Percentiles rank a stretch among this genome's conserved stretches.
These are phyloP conservation scores for Cryphonectria nitschkei DNA, from an alignment of 2,329 filamentous ascomycete genomes.

Conservation along the genomic window DNA sequence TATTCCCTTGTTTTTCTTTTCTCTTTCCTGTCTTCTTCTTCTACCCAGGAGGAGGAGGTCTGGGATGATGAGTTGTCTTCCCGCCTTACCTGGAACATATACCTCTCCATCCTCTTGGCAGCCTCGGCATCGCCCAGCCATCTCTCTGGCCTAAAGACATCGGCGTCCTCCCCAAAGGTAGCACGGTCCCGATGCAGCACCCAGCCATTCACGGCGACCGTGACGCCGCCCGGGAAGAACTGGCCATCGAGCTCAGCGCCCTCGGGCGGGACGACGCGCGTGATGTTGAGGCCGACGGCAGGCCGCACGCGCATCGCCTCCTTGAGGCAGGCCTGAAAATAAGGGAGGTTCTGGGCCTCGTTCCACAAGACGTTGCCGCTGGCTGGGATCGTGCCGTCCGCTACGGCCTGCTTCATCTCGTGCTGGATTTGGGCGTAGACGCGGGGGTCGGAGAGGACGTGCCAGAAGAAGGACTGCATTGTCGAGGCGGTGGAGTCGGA, in stretches of 20 bases:
- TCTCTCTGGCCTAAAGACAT: slow-evolving; percentile 56
- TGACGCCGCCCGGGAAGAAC: slow-evolving; percentile 55
- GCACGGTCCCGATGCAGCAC: slow-evolving; percentile 53
- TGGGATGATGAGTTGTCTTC: background rate
- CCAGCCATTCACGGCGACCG: slow-evolving; percentile 58
- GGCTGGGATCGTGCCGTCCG: slow-evolving; percentile 39
- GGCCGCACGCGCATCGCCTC: slow-evolving; percentile 61
- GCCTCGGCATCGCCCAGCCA: slow-evolving; percentile 54
- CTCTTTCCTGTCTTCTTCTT: slow-evolving; percentile 1
- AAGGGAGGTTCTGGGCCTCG: slow-evolving; percentile 53
- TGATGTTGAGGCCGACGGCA: slow-evolving; percentile 59
- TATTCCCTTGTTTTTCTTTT: background rate
- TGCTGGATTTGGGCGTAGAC: slow-evolving; percentile 45
- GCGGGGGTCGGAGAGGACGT: slow-evolving; percentile 47
- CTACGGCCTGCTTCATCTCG: slow-evolving; percentile 51
- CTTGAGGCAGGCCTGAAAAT: slow-evolving; percentile 61
- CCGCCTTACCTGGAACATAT: slow-evolving; percentile 56
- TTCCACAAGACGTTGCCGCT: slow-evolving; percentile 51
- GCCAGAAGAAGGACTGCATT: slow-evolving; percentile 61
- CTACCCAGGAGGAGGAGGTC: too few species aligned
- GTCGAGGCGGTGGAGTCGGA: slow-evolving; percentile 64
- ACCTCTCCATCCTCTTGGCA: slow-evolving; percentile 54
- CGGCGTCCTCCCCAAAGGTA: slow-evolving; percentile 56
- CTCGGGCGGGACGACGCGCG: slow-evolving; percentile 52
- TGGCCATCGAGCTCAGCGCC: slow-evolving; percentile 56